These are phyloP conservation scores for Teunomyces panamensis DNA, from an alignment of 805 yeast species.

Conservation along the genomic window DNA sequence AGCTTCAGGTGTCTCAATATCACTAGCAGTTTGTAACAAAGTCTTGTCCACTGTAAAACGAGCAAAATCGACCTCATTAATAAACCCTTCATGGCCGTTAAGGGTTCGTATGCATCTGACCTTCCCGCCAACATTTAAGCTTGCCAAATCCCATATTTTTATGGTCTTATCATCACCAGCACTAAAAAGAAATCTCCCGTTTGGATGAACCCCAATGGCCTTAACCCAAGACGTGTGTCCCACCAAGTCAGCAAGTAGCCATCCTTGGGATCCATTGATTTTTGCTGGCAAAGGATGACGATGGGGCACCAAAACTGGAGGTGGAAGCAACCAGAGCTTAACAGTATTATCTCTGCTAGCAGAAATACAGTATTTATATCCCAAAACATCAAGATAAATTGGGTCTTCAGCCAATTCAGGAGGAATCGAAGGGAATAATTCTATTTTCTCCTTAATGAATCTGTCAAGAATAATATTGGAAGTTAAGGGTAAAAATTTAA, in stretches of 20 bases:
- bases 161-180: constrained; percentile 79
- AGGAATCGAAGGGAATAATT: constrained; percentile 32
- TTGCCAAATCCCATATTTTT: constrained; percentile 69
- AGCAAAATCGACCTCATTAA: constrained; percentile 61
- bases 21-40: constrained; percentile 1
- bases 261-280: constrained; percentile 56
- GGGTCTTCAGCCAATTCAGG: constrained; percentile 25
- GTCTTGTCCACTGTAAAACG: constrained; percentile 26
- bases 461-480: constrained; percentile 50
- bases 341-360: constrained; percentile 77
- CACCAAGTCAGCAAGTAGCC: constrained; percentile 49
- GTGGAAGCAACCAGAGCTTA: constrained; percentile 74
- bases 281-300: constrained; percentile 53
- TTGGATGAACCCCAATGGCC: constrained; percentile 67
- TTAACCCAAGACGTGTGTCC: constrained; percentile 92
- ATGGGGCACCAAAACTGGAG: constrained; percentile 57
- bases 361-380: constrained; percentile 70
- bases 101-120: constrained; percentile 49
- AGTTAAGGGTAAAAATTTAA: constrained; percentile 57
- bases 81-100: constrained; percentile 70
- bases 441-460: constrained; percentile 30
- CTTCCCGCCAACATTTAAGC: constrained; percentile 35
- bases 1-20: constrained; percentile 16
- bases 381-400: constrained; percentile 34
- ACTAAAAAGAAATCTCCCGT: constrained; percentile 64